phyloP scores from a whole-genome alignment of 352 stramenopile species.

The Phytophthora agathidicida region DNA sequence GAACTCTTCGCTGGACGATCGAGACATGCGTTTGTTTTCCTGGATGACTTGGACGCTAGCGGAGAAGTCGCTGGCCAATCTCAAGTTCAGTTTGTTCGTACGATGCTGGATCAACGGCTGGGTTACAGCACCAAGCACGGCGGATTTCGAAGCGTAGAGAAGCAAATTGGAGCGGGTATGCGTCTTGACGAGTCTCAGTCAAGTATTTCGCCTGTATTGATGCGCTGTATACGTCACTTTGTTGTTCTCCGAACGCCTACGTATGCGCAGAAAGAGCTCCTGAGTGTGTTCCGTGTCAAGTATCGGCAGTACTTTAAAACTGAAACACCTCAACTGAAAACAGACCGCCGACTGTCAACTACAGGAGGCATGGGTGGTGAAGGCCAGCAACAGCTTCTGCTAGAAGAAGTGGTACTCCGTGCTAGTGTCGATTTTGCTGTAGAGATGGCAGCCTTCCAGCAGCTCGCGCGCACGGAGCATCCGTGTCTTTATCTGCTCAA shows the following conservation, averaged over 20 bases:
- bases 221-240: slow-evolving; percentile 61
- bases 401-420: slow-evolving; percentile 57
- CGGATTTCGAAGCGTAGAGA: slow-evolving; percentile 37
- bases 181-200: slow-evolving; percentile 9
- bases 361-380: slow-evolving; percentile 10
- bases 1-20: slow-evolving; percentile 40
- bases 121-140: slow-evolving; percentile 38
- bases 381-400: slow-evolving; percentile 29
- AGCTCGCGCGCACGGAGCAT: slow-evolving; percentile 17
- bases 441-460: slow-evolving; percentile 47
- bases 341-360: neutral
- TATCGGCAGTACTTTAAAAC: slow-evolving; percentile 38
- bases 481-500: slow-evolving; percentile 48
- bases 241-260: slow-evolving; percentile 44
- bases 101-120: slow-evolving; percentile 53
- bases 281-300: slow-evolving; percentile 58
- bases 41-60: slow-evolving; percentile 54
- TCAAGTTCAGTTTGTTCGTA: slow-evolving; percentile 50
- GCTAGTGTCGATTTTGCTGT: slow-evolving; percentile 56
- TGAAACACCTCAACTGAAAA: neutral
- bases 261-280: slow-evolving; percentile 51
- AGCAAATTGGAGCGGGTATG: slow-evolving; percentile 49
- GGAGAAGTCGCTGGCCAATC: neutral
- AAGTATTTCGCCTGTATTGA: neutral
- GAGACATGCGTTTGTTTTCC: slow-evolving; percentile 50